Percentiles rank a stretch among this genome's conserved stretches.
phyloP scores from a whole-genome alignment of 257 asterid genomes.

The Gentiana macrophylla region DNA sequence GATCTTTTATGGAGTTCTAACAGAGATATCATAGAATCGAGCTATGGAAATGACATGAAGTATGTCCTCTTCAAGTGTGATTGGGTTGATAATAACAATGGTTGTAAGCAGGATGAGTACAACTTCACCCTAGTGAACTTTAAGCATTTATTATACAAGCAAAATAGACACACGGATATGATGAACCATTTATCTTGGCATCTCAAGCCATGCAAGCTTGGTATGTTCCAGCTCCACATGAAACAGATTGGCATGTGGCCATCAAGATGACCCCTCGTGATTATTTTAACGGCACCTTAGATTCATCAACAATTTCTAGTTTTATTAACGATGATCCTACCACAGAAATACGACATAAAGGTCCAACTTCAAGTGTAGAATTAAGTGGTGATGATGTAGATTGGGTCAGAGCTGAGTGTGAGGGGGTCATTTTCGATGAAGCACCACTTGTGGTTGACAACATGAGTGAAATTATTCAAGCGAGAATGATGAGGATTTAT shows the following conservation, averaged over 20 bases:
- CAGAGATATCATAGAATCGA: too few species aligned
- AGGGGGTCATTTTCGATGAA: background rate
- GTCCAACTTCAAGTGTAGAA: background rate
- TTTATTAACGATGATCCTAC: background rate
- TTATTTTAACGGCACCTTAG: background rate
- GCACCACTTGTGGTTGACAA: too few species aligned
- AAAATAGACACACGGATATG: slow-evolving; percentile 1
- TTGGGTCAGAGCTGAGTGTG: background rate
- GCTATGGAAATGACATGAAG: too few species aligned
- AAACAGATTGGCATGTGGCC: slow-evolving; percentile 3
- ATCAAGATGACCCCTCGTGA: slow-evolving; percentile 6
- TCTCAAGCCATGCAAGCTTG: slow-evolving; percentile 7
- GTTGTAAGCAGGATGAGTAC: slow-evolving; percentile 8
- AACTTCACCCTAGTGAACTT: slow-evolving; percentile 9
- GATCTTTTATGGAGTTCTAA: too few species aligned
- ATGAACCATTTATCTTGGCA: slow-evolving; percentile 11
- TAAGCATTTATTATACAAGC: slow-evolving; percentile 1
- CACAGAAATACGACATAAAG: background rate
- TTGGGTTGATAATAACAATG: too few species aligned
- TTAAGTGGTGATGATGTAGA: background rate
- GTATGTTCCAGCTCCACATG: slow-evolving; percentile 3
- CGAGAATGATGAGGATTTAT: too few species aligned
- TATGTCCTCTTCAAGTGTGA: too few species aligned
- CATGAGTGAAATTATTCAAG: too few species aligned
- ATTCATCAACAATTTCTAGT: background rate